Conservation (phyloP, 148 eudicot genomes). For the Camellia sinensis region DNA sequence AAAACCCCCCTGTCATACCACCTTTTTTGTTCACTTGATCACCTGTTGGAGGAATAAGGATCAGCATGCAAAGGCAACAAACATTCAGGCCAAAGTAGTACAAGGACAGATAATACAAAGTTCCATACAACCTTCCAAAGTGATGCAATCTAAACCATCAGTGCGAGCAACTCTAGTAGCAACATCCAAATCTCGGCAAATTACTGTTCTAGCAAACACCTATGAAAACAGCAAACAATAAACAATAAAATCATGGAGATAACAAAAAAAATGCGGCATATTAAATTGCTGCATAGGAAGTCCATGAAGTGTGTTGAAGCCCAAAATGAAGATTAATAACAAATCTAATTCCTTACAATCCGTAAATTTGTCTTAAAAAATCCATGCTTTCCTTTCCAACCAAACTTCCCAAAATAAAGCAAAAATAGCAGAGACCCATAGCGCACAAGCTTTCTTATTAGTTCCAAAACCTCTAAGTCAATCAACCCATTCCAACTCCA, state of each 20-base stretch:
- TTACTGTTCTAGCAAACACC: slow-evolving; percentile 93
- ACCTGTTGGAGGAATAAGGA: slow-evolving; percentile 47
- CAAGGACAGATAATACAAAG: slow-evolving; percentile 11
- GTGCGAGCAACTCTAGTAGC: slow-evolving; percentile 89
- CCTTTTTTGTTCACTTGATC: slow-evolving; percentile 99
- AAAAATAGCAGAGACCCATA: too few species aligned
- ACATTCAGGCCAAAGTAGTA: background rate
- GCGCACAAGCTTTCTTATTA: too few species aligned
- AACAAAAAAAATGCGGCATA: background rate
- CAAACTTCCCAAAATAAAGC: too few species aligned
- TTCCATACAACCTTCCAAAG: slow-evolving; percentile 73
- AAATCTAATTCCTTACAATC: too few species aligned
- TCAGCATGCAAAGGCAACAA: slow-evolving; percentile 18
- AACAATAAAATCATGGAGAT: background rate
- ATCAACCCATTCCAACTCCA: too few species aligned
- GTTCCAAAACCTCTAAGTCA: too few species aligned
- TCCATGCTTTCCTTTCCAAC: too few species aligned
- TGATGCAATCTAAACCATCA: slow-evolving; percentile 93
- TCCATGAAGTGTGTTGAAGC: too few species aligned
- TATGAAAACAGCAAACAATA: slow-evolving; percentile 14
- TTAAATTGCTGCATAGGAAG: background rate
- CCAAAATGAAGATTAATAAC: too few species aligned
- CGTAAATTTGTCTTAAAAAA: too few species aligned
- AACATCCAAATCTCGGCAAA: slow-evolving; percentile 92
- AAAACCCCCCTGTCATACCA: slow-evolving; percentile 99